These are phyloP conservation scores for Cyberlindnera mississippiensis DNA, from an alignment of 805 yeast genomes.

Conservation along the genomic window DNA sequence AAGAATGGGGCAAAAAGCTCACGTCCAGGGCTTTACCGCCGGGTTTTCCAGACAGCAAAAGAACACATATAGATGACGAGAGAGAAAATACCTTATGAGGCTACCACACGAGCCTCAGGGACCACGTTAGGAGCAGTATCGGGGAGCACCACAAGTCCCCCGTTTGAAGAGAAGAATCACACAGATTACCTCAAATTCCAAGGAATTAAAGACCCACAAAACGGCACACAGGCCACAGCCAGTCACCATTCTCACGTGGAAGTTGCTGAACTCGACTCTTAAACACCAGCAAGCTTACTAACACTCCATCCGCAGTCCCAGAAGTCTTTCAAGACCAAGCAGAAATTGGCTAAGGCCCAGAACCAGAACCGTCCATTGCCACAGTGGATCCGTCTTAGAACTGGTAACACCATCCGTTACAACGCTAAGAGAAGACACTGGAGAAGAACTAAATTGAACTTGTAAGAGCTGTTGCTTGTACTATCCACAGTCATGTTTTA, in stretches of 20 bases:
- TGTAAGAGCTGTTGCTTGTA: slow-evolving; percentile 48
- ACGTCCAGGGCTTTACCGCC: too few species aligned
- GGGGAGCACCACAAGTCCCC: too few species aligned
- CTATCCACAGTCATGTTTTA: slow-evolving; percentile 2
- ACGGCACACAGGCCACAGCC: too few species aligned
- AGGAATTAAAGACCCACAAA: too few species aligned
- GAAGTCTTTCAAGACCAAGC: slow-evolving; percentile 95
- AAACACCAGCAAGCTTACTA: slow-evolving; percentile 14
- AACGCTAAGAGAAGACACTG: slow-evolving; percentile 99
- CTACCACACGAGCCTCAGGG: too few species aligned
- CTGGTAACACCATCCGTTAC: slow-evolving; percentile 96
- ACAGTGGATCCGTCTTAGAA: slow-evolving; percentile 98
- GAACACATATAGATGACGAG: not conserved
- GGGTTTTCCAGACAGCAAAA: not conserved
- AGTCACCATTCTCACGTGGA: too few species aligned
- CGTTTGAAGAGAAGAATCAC: too few species aligned
- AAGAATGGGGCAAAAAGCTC: too few species aligned
- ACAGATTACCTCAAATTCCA: too few species aligned
- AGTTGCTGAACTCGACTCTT: not conserved
- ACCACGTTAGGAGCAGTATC: too few species aligned
- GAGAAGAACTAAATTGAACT: slow-evolving; percentile 99
- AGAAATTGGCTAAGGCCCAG: slow-evolving; percentile 97
- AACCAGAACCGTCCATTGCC: slow-evolving; percentile 99
- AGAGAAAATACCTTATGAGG: too few species aligned
- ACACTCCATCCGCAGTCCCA: slow-evolving; percentile 54